Base-by-base conservation (phyloP, 1,284 basidiomycete genomes). In the Austropuccinia psidii region DNA sequence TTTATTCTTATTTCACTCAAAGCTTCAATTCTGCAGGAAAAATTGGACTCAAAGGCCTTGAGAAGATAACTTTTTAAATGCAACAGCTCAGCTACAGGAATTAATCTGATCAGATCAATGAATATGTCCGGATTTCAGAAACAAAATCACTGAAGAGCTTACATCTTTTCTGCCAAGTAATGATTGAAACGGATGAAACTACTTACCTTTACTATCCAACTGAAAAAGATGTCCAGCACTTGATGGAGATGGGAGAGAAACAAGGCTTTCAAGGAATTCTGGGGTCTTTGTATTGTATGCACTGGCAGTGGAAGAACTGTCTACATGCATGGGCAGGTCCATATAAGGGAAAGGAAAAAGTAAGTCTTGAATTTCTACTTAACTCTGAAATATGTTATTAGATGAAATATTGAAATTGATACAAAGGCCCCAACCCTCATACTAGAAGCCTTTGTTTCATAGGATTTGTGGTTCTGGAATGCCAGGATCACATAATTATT, bases 301-400 rank as follows among this genome's bases (percentile, higher is more conserved):
- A 61, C 21, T 61, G 58, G 58, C 17, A 15, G 17, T 61, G 27
- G n/a, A 19, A 7, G 33, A 37, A 61, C 33, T 55, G n/a, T 45
- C n/a, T 13, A n/a, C 47, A 50, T 19, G 5, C 5, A 21, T 50
- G n/a, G 5, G 47, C n/a, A 50, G n/a, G 50, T 24, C 9, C 19
- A 17, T 68, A 54, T 55, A 41, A 5, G 19, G 49, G 49, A 52
- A 67, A 67, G 43, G 65, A 57, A 21, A 55, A 61, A 17, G 8
- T 58, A 33, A 13, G 54, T 57, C 8, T n/a, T 33, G n/a, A n/a
- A n/a, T n/a, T n/a, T n/a, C n/a, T n/a, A n/a, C n/a, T n/a, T n/a
- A n/a, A 50, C 5, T 50, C 17, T 50, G 47, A 27, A 50, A 27
- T 50, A 50, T 50, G 6, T 50, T 21, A 5, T 35, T n/a, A 37